A percentile compares a stretch with the other conserved stretches of the same genome.
Conservation (phyloP, 805 yeast genomes). For the Yarrowia sp. region DNA sequence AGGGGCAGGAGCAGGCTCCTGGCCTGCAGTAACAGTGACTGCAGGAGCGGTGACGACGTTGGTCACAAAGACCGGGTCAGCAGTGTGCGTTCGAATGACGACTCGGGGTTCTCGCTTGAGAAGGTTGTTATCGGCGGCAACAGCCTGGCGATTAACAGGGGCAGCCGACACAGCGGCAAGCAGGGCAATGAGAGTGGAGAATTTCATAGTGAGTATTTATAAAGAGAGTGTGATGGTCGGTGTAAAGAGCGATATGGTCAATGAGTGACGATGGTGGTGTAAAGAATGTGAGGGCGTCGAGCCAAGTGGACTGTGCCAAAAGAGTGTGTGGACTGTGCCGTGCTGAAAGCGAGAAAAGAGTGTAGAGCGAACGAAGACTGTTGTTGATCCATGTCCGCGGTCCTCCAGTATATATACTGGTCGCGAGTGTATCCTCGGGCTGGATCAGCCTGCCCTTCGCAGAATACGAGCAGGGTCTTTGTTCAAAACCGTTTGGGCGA, state of each 20-base stretch:
- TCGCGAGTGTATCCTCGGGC: not conserved
- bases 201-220: constrained; percentile 1
- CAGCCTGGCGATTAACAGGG: not conserved
- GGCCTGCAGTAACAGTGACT: constrained; percentile 17
- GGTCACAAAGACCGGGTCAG: constrained; percentile 4
- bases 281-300: not conserved
- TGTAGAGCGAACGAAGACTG: not conserved
- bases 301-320: not conserved
- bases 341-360: not conserved
- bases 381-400: not conserved
- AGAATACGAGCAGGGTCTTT: constrained; percentile 3
- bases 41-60: constrained; percentile 10
- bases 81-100: constrained; percentile 14
- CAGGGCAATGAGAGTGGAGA: not conserved
- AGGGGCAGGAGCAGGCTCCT: constrained; percentile 3
- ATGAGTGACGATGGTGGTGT: not conserved
- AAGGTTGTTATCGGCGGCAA: not conserved
- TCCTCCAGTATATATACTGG: not conserved
- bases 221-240: not conserved
- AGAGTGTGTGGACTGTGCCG: not conserved
- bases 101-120: constrained; percentile 22
- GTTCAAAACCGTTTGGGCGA: constrained; percentile 2
- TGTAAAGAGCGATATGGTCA: not conserved
- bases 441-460: not conserved
- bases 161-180: constrained; percentile 15